These are phyloP conservation scores for Chlorella sp. DNA, from an alignment of 139 green algal species.

Conservation along the genomic window DNA sequence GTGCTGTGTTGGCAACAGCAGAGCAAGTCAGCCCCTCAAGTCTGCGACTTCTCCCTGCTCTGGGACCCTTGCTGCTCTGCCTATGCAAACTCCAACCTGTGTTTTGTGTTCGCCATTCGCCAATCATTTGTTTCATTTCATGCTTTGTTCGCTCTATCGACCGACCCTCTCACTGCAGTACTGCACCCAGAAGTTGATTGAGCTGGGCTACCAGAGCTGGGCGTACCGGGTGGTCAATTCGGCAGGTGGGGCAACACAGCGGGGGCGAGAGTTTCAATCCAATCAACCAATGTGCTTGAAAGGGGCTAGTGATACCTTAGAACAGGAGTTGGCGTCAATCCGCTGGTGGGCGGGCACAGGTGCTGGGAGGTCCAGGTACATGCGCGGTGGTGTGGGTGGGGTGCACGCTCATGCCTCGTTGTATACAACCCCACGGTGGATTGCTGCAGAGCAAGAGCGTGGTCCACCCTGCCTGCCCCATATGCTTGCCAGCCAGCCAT, in stretches of 20 bases:
- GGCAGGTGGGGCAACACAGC: slow-evolving; percentile 48
- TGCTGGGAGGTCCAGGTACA: too few species aligned
- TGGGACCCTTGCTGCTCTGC: not conserved
- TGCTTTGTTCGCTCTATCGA: too few species aligned
- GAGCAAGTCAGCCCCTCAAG: too few species aligned
- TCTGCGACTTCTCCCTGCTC: not conserved
- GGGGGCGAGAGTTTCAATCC: not conserved
- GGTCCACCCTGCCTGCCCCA: not conserved
- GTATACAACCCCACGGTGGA: too few species aligned
- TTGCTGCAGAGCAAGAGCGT: not conserved
- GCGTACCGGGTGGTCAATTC: slow-evolving; percentile 78
- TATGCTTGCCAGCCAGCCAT: not conserved
- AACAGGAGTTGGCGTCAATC: too few species aligned
- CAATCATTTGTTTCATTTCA: too few species aligned
- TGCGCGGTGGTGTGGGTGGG: not conserved
- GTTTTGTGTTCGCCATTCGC: too few species aligned
- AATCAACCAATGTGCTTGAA: too few species aligned
- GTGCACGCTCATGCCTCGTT: not conserved
- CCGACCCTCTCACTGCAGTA: slow-evolving; percentile 47
- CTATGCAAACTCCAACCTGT: not conserved
- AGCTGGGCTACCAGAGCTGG: slow-evolving; percentile 84
- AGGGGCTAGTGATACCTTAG: too few species aligned
- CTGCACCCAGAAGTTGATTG: slow-evolving; percentile 70
- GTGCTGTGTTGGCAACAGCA: too few species aligned
- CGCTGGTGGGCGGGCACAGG: too few species aligned